Percentiles rank a stretch among this genome's conserved stretches.
Evolutionary conservation across 1,284 basidiomycete genomes (phyloP).

Genomic region (Tausonia pullulans): DNA sequence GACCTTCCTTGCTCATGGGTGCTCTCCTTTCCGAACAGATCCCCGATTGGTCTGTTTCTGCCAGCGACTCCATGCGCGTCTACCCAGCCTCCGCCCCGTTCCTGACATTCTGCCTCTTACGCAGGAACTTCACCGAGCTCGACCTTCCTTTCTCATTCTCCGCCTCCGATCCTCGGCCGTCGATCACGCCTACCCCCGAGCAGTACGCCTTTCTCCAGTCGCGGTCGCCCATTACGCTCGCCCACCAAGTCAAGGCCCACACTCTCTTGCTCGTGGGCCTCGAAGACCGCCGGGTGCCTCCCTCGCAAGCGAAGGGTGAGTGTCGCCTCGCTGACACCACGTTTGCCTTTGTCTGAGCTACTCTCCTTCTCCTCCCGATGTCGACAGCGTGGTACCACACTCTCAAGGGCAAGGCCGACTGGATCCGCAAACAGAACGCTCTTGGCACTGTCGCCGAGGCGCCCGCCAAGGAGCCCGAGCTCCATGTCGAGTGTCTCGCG

Average conservation of each 20-base stretch:
- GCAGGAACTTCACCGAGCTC: slow-evolving; percentile 44
- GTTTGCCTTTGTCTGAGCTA: not conserved
- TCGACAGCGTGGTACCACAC: slow-evolving; percentile 42
- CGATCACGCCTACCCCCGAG: slow-evolving; percentile 38
- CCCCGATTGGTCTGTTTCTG: slow-evolving; percentile 48
- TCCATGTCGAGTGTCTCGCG: slow-evolving; percentile 47
- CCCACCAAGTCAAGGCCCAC: slow-evolving; percentile 43
- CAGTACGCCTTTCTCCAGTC: slow-evolving; percentile 40
- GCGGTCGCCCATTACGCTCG: slow-evolving; percentile 49
- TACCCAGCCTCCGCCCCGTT: not conserved
- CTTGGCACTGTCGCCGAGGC: not conserved
- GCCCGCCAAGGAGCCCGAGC: slow-evolving; percentile 18
- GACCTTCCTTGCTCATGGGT: not conserved
- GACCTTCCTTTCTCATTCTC: slow-evolving; percentile 36
- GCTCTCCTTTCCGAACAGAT: slow-evolving; percentile 32
- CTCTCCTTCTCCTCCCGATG: too few relatives aligned
- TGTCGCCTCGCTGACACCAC: not conserved
- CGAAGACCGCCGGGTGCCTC: slow-evolving; percentile 51
- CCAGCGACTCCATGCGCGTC: not conserved
- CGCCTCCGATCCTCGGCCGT: slow-evolving; percentile 20
- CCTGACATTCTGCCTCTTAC: not conserved
- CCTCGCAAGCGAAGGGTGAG: slow-evolving; percentile 50
- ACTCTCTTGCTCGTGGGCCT: slow-evolving; percentile 52
- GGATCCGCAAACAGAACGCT: not conserved
- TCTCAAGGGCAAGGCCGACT: slow-evolving; percentile 38